Conservation (phyloP, 2,329 filamentous ascomycete species). For the Elsinoe australis region DNA sequence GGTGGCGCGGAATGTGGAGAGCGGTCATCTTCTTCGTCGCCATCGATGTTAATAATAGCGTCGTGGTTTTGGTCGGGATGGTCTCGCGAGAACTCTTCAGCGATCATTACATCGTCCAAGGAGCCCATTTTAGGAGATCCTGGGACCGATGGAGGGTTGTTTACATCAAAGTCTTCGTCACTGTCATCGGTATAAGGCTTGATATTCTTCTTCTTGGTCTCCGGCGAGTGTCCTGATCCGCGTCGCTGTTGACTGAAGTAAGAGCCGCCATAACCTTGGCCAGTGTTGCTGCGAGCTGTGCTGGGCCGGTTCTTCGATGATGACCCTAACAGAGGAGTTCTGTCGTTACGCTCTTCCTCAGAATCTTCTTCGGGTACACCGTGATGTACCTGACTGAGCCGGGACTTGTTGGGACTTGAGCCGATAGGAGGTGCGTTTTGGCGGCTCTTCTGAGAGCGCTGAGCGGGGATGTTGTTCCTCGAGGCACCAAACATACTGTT, state of each 20-base stretch:
- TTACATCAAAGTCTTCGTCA: conserved; percentile 50
- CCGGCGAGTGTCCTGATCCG: conserved; percentile 32
- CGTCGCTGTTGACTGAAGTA: conserved; percentile 27
- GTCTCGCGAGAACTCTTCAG: conserved; percentile 49
- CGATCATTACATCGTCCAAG: conserved; percentile 59
- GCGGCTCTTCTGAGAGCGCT: conserved; percentile 14
- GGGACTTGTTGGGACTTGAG: conserved; percentile 17
- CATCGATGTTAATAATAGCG: conserved; percentile 45
- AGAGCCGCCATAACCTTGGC: conserved; percentile 26
- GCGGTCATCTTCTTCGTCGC: conserved; percentile 25
- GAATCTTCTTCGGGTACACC: conserved; percentile 36
- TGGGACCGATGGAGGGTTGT: conserved; percentile 58
- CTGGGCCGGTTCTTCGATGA: conserved; percentile 29
- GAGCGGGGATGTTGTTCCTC: neutral
- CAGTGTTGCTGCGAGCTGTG: conserved; percentile 27
- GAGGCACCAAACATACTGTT: conserved; percentile 25
- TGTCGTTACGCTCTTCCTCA: conserved; percentile 40
- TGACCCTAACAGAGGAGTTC: conserved; percentile 47
- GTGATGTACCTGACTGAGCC: conserved; percentile 2
- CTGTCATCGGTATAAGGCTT: conserved; percentile 17
- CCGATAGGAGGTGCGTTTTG: conserved; percentile 16
- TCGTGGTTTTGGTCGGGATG: conserved; percentile 36
- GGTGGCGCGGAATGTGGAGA: conserved; percentile 33
- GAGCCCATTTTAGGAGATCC: conserved; percentile 50
- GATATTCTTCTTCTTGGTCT: conserved; percentile 22